A percentile compares a stretch with the other conserved stretches of the same genome.
Evolutionary conservation across 305 asterid genomes (phyloP).

Genomic region (Caryopteris hybrid): DNA sequence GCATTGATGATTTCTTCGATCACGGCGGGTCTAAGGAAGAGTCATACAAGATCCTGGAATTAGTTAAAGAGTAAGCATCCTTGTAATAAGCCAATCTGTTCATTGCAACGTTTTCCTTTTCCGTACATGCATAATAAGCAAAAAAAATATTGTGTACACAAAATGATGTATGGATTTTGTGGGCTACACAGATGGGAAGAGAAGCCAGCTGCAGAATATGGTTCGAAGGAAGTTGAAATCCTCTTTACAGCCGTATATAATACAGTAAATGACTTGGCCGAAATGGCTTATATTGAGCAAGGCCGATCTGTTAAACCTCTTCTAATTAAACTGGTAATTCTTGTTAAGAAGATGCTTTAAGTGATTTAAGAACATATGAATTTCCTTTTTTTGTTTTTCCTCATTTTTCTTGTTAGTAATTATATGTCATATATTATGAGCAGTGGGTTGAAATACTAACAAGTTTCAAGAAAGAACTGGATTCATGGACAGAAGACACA

Average conservation of each 20-base stretch:
- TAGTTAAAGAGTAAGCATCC: constrained; percentile 24
- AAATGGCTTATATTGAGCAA: constrained; percentile 26
- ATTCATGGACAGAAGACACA: constrained; percentile 20
- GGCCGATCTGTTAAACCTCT: constrained; percentile 28
- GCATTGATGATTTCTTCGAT: constrained; percentile 37
- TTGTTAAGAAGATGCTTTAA: background rate
- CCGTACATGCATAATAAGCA: background rate
- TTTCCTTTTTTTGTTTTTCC: background rate
- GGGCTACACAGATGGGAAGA: constrained; percentile 36
- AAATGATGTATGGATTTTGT: background rate
- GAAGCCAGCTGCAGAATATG: constrained; percentile 14
- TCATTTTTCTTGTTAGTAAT: background rate
- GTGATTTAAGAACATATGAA: background rate
- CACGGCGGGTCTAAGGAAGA: constrained; percentile 34
- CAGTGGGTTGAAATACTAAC: constrained; percentile 40
- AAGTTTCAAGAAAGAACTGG: constrained; percentile 28
- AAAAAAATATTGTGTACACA: background rate
- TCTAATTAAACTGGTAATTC: constrained; percentile 25
- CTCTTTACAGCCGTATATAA: constrained; percentile 26
- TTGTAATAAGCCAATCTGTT: background rate
- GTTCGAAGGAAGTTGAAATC: constrained; percentile 30
- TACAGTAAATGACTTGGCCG: constrained; percentile 34
- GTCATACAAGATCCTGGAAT: constrained; percentile 24
- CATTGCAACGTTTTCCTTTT: background rate
- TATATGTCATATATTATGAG: background rate